Conservation (phyloP, 257 asterid species). For the Lycium barbarum region DNA sequence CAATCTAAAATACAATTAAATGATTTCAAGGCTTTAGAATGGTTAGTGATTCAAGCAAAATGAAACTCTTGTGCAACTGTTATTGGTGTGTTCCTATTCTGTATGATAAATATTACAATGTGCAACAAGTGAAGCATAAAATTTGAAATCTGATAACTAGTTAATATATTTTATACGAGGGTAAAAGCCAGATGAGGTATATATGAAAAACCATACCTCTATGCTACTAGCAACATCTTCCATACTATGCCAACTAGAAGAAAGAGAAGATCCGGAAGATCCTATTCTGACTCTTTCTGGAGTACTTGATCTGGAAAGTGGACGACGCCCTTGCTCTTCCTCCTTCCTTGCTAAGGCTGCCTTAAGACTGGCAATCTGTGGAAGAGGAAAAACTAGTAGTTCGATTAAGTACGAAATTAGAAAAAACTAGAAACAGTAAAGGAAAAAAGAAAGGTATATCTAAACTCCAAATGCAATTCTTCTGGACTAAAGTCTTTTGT, state of each 20-base stretch:
- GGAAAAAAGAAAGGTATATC: background rate
- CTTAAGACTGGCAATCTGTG: slow-evolving; percentile 73
- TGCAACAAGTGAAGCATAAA: slow-evolving; percentile 7
- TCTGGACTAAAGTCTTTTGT: background rate
- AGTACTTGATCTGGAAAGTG: slow-evolving; percentile 47
- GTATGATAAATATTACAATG: background rate
- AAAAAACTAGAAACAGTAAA: slow-evolving; percentile 6
- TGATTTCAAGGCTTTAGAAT: background rate
- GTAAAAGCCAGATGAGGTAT: background rate
- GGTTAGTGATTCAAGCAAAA: background rate
- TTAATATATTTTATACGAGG: background rate
- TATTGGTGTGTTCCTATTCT: background rate
- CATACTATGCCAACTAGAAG: slow-evolving; percentile 52
- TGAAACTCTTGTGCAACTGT: slow-evolving; percentile 9
- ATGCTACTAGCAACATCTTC: slow-evolving; percentile 33
- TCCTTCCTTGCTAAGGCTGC: slow-evolving; percentile 74
- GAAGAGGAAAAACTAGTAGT: slow-evolving; percentile 10
- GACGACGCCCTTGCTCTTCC: slow-evolving; percentile 45
- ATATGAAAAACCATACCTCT: slow-evolving; percentile 33
- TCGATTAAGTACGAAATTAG: slow-evolving; percentile 20
- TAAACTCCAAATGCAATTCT: slow-evolving; percentile 18
- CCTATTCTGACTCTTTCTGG: slow-evolving; percentile 52
- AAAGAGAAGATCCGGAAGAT: slow-evolving; percentile 54
- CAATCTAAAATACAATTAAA: background rate
- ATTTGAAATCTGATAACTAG: background rate